Evolutionary conservation across 106 monocot genomes (phyloP), one percentile per base, ranked within the genome.

Genomic region (Cymbidium sinense): DNA sequence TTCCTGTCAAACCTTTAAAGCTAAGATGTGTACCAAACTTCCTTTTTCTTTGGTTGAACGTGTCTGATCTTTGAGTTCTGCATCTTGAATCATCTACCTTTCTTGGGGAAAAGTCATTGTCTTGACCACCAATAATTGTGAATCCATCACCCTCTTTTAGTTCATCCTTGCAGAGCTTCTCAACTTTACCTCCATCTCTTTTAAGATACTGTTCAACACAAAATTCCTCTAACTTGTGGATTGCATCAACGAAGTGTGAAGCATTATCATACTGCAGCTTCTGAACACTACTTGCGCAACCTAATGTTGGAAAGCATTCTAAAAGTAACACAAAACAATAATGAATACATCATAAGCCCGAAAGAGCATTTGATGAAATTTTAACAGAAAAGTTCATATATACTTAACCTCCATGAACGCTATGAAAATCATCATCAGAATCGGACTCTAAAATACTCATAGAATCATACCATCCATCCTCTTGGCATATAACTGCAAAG

Each of bases 401-500:
- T 47, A 50, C 33, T 55, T 81, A 10, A 88, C 86, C 89, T 86
- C 89, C 89, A 80, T 82, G 82, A 39, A 89, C 82, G 75, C 86
- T 89, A 44, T 55, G 78, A 75, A 84, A 89, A 70, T 89, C 89
- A 77, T 89, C 89, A 43, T 89, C 89, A 50, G 86, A 84, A 52
- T 86, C 84, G 37, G 79, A 79, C 39, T 86, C 89, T 55, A 80
- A 69, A 69, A 89, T 82, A 47, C 89, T 89, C 18, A 82, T 30
- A 80, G 89, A 89, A 34, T 89, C 89, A 73, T 80, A 89, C 89
- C 89, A 89, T 37, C 73, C 79, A 75, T 89, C 89, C 47, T 86
- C 89, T 67, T 86, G 84, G 79, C 83, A 74, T 35, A 89, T 11
- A 77, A 77, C 89, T 89, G 61, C 43, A 77, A 12, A 10, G 18